Percentiles rank a stretch among this genome's conserved stretches.
phyloP scores from a whole-genome alignment of 2,329 filamentous ascomycete species.

The Pseudogymnoascus sp. region DNA sequence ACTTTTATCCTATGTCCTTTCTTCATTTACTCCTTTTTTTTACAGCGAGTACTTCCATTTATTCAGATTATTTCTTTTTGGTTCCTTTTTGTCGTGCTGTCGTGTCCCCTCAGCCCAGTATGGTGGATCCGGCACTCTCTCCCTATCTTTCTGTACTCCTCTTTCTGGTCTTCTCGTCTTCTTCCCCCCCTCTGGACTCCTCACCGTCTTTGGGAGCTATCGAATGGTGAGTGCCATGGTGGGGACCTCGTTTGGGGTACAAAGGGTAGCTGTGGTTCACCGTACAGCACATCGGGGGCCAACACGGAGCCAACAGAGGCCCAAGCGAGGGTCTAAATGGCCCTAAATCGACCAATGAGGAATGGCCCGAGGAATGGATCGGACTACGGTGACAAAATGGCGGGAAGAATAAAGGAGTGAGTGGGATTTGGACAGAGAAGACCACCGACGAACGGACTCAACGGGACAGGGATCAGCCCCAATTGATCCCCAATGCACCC shows the following conservation, averaged over 20 bases:
- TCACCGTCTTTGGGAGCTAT: background rate
- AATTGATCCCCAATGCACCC: background rate
- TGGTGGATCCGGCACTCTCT: background rate
- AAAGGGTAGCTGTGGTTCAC: background rate
- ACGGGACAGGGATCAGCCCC: background rate
- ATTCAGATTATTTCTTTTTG: background rate
- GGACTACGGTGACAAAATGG: background rate
- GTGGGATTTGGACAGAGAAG: background rate
- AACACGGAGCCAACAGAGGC: background rate
- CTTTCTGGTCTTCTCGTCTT: no score
- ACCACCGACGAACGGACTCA: background rate
- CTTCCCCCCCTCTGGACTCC: background rate
- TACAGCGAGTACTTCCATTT: background rate
- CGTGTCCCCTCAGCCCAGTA: background rate
- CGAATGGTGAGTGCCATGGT: background rate
- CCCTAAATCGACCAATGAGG: background rate
- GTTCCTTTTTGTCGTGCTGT: background rate
- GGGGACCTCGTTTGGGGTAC: background rate
- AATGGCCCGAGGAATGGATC: background rate
- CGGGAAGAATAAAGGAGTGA: background rate
- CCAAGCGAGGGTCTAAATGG: background rate
- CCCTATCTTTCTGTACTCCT: background rate
- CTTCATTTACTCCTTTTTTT: background rate
- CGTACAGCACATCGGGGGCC: background rate
- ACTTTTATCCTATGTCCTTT: background rate